phyloP scores from a whole-genome alignment of 192 early-diverging fungal genomes.

The Jimgerdemannia flammicorona region DNA sequence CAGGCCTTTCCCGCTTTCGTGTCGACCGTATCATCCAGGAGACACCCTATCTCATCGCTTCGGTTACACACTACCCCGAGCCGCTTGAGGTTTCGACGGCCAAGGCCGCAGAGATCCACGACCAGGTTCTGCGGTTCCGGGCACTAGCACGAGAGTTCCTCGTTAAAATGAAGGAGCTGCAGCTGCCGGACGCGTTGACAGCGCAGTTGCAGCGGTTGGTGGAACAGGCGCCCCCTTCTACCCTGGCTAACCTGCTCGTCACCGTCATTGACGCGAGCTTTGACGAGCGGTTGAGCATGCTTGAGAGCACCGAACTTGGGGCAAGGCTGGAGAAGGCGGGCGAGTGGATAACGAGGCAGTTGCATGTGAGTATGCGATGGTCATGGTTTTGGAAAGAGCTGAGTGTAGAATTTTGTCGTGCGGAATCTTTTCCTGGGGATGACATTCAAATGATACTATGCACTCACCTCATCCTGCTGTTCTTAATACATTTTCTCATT shows the following conservation, averaged over 20 bases:
- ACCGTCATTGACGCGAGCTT: constrained; percentile 66
- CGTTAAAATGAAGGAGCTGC: constrained; percentile 53
- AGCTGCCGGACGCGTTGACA: constrained; percentile 60
- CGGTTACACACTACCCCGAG: constrained; percentile 45
- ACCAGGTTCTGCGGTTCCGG: constrained; percentile 47
- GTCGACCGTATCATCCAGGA: constrained; percentile 42
- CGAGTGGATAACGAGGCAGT: constrained; percentile 66
- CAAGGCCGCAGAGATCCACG: constrained; percentile 52
- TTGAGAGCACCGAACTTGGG: constrained; percentile 52
- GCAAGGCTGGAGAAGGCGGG: constrained; percentile 51
- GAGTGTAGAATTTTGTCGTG: not conserved
- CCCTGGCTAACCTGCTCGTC: constrained; percentile 66
- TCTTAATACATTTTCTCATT: too few relatives aligned
- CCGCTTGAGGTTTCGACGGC: constrained; percentile 19
- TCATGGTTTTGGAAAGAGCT: not conserved
- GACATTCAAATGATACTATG: not conserved
- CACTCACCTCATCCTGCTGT: too few relatives aligned
- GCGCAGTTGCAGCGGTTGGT: constrained; percentile 64
- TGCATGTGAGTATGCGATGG: constrained; percentile 39
- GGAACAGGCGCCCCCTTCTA: constrained; percentile 45
- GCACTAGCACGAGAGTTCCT: constrained; percentile 46
- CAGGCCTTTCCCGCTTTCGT: constrained; percentile 40
- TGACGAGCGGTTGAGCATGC: constrained; percentile 67
- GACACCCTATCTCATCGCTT: constrained; percentile 49
- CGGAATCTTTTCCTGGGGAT: not conserved